Percentiles rank a stretch among this genome's conserved stretches.
Evolutionary conservation across 2,329 filamentous ascomycete genomes (phyloP).

Genomic region (Ophiognomonia clavigignenti-juglandacearum): DNA sequence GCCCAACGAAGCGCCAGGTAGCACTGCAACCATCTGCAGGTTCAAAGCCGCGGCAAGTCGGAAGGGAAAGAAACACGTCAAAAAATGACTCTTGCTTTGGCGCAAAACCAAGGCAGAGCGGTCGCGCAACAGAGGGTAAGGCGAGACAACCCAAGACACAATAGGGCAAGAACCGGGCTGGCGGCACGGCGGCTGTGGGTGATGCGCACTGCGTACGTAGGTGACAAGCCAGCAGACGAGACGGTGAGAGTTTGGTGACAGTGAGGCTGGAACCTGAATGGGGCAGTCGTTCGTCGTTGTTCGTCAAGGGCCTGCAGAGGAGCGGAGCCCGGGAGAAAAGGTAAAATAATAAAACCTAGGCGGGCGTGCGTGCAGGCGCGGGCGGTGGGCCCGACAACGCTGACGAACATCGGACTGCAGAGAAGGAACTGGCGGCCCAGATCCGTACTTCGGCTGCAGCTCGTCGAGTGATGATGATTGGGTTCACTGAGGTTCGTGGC

Average conservation of each 20-base stretch:
- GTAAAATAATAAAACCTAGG: no score
- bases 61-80: conserved; percentile 14
- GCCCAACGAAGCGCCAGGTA: conserved; percentile 3
- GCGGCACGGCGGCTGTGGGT: conserved; percentile 11
- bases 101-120: conserved; percentile 9
- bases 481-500: conserved; percentile 5
- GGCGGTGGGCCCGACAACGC: no score
- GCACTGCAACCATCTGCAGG: background rate
- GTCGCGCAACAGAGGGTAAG: conserved; percentile 1
- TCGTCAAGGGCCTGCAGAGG: conserved; percentile 12
- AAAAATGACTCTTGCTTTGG: conserved; percentile 7
- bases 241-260: conserved; percentile 16
- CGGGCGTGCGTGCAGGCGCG: no score
- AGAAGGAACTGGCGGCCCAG: conserved; percentile 7
- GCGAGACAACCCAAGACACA: background rate
- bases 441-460: conserved; percentile 13
- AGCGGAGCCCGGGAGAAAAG: conserved; percentile 12
- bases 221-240: conserved; percentile 5
- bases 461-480: conserved; percentile 10
- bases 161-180: background rate
- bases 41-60: conserved; percentile 13
- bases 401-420: conserved; percentile 9
- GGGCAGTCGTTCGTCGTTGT: background rate
- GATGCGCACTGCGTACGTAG: conserved; percentile 2
- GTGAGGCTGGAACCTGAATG: conserved; percentile 12